Percentiles rank a stretch among this genome's conserved stretches.
Conservation (phyloP, 1,284 basidiomycete species). For the Irpex sp. region DNA sequence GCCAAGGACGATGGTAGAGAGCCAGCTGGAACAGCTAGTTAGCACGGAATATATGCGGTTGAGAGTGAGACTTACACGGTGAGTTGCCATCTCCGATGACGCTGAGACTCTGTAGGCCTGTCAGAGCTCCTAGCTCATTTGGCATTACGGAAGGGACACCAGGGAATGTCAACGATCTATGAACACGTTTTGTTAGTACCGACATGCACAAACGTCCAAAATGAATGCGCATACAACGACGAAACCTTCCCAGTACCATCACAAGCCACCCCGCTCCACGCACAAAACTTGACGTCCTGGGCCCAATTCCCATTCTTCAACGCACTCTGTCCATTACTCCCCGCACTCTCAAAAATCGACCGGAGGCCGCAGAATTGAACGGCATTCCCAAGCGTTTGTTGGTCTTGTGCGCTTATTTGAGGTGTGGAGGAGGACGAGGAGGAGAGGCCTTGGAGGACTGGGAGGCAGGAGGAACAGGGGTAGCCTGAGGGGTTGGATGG, state of each 20-base stretch:
- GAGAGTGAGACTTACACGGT: slow-evolving; percentile 31
- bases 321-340: slow-evolving; percentile 33
- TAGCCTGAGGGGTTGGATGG: slow-evolving; percentile 39
- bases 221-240: slow-evolving; percentile 36
- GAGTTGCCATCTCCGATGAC: slow-evolving; percentile 39
- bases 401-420: slow-evolving; percentile 25
- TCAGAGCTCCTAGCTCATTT: slow-evolving; percentile 38
- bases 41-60: not conserved
- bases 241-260: slow-evolving; percentile 37
- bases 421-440: slow-evolving; percentile 31
- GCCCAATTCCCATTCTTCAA: slow-evolving; percentile 45
- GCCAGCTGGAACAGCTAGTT: slow-evolving; percentile 30
- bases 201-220: not conserved
- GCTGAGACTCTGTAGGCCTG: slow-evolving; percentile 34
- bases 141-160: slow-evolving; percentile 44
- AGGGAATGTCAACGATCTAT: slow-evolving; percentile 43
- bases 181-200: not conserved
- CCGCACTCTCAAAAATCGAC: slow-evolving; percentile 42
- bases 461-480: slow-evolving; percentile 46
- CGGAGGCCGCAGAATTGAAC: slow-evolving; percentile 50
- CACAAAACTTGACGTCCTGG: slow-evolving; percentile 42
- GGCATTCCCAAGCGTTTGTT: slow-evolving; percentile 31
- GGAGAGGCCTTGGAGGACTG: slow-evolving; percentile 33
- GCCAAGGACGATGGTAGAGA: slow-evolving; percentile 35
- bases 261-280: slow-evolving; percentile 46